Evolutionary conservation across 2,329 filamentous ascomycete genomes (phyloP).

Genomic region (Trichothecium sympodiale): DNA sequence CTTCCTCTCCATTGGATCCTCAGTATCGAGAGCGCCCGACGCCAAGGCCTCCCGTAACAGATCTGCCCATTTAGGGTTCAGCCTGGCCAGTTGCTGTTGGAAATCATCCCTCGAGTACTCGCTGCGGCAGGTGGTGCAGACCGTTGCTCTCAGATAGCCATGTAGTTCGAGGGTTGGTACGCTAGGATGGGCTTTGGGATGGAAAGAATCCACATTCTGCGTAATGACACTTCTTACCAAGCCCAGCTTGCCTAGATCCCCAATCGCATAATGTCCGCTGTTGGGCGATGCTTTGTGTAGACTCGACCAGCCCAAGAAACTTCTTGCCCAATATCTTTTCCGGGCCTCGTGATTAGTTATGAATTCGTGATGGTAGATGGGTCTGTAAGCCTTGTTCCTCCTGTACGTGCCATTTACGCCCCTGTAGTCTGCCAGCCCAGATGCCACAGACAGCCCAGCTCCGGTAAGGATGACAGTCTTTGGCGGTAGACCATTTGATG

Average conservation of each 20-base stretch:
- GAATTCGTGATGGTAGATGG: conserved; percentile 92
- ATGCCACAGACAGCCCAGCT: conserved; percentile 87
- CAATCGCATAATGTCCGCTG: conserved; percentile 64
- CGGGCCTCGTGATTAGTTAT: conserved; percentile 67
- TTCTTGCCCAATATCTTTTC: conserved; percentile 92
- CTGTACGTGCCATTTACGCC: conserved; percentile 86
- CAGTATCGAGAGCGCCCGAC: conserved; percentile 65
- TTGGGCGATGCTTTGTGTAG: conserved; percentile 74
- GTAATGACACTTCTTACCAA: conserved; percentile 71
- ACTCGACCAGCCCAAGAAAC: conserved; percentile 85
- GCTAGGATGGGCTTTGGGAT: conserved; percentile 62
- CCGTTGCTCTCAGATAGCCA: conserved; percentile 71
- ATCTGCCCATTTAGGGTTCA: conserved; percentile 79
- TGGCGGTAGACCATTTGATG: conserved; percentile 33
- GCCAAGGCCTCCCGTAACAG: conserved; percentile 64
- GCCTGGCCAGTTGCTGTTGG: conserved; percentile 59
- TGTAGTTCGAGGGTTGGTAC: conserved; percentile 77
- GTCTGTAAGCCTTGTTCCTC: conserved; percentile 78
- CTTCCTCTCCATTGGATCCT: conserved; percentile 59
- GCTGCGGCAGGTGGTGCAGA: conserved; percentile 69
- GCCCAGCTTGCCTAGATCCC: conserved; percentile 59
- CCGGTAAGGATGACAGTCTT: conserved; percentile 53
- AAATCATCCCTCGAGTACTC: conserved; percentile 63
- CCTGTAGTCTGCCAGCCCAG: conserved; percentile 85
- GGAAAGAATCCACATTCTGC: conserved; percentile 96